These are phyloP conservation scores for Begonia loranthoides DNA, from an alignment of 306 rosid species.

Conservation along the genomic window DNA sequence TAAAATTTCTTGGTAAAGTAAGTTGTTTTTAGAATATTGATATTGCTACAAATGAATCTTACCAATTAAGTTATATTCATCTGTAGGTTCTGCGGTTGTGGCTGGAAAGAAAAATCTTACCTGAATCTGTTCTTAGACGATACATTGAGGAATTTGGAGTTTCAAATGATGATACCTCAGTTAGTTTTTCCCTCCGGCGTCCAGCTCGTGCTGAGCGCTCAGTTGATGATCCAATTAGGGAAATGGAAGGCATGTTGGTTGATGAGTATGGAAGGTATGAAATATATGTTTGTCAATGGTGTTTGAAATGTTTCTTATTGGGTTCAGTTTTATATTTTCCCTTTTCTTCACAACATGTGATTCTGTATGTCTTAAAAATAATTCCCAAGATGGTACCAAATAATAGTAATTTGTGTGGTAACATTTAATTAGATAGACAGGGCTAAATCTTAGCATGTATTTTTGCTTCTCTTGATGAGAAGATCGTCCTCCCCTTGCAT, in stretches of 20 bases:
- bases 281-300: not conserved
- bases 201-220: slow-evolving; percentile 97
- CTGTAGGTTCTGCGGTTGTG: slow-evolving; percentile 84
- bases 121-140: slow-evolving; percentile 74
- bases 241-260: slow-evolving; percentile 99
- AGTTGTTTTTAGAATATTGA: no score
- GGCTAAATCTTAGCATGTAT: no score
- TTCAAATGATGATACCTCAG: slow-evolving; percentile 60
- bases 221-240: slow-evolving; percentile 94
- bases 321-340: not conserved
- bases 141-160: slow-evolving; percentile 87
- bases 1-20: no score
- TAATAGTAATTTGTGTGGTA: no score
- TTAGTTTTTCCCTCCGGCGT: slow-evolving; percentile 65
- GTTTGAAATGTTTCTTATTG: not conserved
- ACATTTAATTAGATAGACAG: no score
- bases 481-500: no score
- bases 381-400: no score
- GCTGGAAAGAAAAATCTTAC: slow-evolving; percentile 93
- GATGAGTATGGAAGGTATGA: slow-evolving; percentile 98
- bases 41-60: no score
- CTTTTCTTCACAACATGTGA: not conserved
- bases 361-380: not conserved
- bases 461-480: no score
- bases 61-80: no score